Evolutionary conservation across 2,329 filamentous ascomycete species (phyloP), one percentile per base, ranked within the genome.

Genomic region (Trichoderma semiorbis): DNA sequence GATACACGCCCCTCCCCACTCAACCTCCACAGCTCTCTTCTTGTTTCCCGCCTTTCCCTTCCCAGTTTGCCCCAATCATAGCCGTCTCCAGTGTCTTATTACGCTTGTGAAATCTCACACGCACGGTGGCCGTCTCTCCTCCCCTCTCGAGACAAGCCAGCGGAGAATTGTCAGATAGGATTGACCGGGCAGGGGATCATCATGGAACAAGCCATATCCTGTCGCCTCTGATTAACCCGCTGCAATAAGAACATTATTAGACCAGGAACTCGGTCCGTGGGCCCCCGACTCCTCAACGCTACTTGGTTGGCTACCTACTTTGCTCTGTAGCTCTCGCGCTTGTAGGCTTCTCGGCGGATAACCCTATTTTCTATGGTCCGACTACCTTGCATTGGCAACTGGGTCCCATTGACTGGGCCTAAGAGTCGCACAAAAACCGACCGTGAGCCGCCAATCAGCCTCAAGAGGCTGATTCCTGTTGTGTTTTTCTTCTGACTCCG

Each of bases 391-490:
- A 82, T 82, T 75, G 73, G 67, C 47, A 70, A 74, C 81, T 80
- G 79, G 79, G 79, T 80, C 79, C 78, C 80, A 78, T 73, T 66
- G 73, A 75, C 74, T 75, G 75, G 69, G 75, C 77, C 74, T 80
- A 79, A 80, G 82, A 85, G 84, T 85, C 81, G 81, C 84, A 86
- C 85, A 85, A 85, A 84, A 84, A 79, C 82, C 81, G 81, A 82
- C 79, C 75, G 77, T 78, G 79, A 82, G 80, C 83, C 81, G 81
- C 79, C 79, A 78, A 81, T 79, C 79, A 78, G 78, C 76, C 76
- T 78, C 72, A 76, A 74, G 73, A 75, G 73, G 74, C 76, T 77
- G 77, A 76, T 76, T 75, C 75, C 75, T 67, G 66, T 72, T 66
- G 67, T 69, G 68, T 64, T 21, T 73, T 78, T 74, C 75, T 76